Evolutionary conservation across 78 protist species (phyloP), one percentile per base, ranked within the genome.

Genomic region (Dictyostelium citrinum): DNA sequence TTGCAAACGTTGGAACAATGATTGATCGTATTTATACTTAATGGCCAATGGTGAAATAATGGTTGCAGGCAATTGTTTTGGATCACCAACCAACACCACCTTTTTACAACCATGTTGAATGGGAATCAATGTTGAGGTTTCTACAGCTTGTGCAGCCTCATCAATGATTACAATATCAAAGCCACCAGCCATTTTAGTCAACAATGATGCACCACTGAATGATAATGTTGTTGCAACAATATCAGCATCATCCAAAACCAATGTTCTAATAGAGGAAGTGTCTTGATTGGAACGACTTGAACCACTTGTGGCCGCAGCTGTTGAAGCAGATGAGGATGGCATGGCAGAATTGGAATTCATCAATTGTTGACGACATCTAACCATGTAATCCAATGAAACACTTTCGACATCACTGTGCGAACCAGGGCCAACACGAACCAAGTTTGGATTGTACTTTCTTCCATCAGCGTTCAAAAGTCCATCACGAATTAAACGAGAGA

Each of bases 71-170:
- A 97, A 58, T 64, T 97, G 98, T 55, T 90, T 51, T 22, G 97
- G 95, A 81, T 97, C 98, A 70, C 98, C 98, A 61, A 97, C 97
- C 72, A 97, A 51, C 29, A 97, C 95, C 49, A 91, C 88, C 46
- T 82, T 85, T 41, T 79, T 67, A 24, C 85, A 84, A 8, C 85
- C 58, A 60, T 93, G 72, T 61, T 83, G 93, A n/a, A 96, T 77
- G 3, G 97, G 96, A n/a, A 96, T 90, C 2, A 97, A 60, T n/a
- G 93, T 84, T 1, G 95, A 91, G 10, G 96, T 96, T 29, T 97
- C 98, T 5, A 93, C 97, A 6, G 95, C 86, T 71, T 97, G 98
- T 11, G 98, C 95, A 22, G 98, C 97, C 22, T 97, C 98, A 81
- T 97, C 98, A 37, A 97, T 74, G 43, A 97, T 93, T 39, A 96